Percentiles rank a stretch among this genome's conserved stretches.
phyloP scores from a whole-genome alignment of 2,329 filamentous ascomycete species.

The Tricladium varicosporioides region DNA sequence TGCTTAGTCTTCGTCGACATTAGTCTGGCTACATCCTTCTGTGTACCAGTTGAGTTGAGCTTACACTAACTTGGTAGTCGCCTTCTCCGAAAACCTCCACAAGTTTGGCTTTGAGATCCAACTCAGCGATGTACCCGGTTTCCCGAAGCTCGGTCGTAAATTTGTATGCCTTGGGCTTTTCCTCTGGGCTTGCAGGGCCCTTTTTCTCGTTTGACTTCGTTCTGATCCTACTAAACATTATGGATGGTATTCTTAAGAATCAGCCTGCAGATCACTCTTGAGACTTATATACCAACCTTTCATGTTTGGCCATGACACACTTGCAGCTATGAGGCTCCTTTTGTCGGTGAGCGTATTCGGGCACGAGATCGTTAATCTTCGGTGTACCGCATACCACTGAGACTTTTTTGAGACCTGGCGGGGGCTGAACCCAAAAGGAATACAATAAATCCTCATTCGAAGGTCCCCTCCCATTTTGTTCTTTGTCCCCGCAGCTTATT shows the following conservation, averaged over 20 bases:
- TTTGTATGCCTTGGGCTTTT: neutral
- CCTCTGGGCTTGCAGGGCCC: neutral
- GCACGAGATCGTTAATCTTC: neutral
- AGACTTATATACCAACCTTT: neutral
- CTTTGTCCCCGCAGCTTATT: neutral
- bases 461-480: too few relatives aligned
- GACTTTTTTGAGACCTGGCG: neutral
- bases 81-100: slow-evolving; percentile 4
- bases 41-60: neutral
- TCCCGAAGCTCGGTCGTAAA: slow-evolving; percentile 10
- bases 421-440: neutral
- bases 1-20: neutral
- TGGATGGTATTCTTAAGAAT: neutral
- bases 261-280: neutral
- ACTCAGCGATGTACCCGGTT: slow-evolving; percentile 9
- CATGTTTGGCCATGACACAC: neutral
- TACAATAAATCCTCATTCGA: too few relatives aligned
- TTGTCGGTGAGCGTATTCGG: neutral
- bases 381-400: neutral
- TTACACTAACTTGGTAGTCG: slow-evolving; percentile 6
- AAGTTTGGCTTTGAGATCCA: slow-evolving; percentile 6
- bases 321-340: neutral
- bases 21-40: neutral
- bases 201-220: neutral
- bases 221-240: neutral